Conservation (phyloP, 257 asterid species). For the Fraxinus americana region DNA sequence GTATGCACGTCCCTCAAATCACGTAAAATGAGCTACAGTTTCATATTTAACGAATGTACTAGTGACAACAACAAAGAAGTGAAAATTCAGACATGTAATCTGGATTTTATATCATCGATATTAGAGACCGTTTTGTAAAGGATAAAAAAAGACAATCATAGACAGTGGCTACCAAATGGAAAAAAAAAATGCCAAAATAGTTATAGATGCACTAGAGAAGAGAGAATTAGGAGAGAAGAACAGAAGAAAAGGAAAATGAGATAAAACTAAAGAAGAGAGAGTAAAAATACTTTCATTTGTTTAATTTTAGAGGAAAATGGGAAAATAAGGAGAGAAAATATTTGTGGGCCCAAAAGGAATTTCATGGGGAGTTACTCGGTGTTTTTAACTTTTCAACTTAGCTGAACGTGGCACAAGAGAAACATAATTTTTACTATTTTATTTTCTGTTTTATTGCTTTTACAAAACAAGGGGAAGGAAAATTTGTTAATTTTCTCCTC, state of each 20-base stretch:
- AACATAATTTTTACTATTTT: not conserved
- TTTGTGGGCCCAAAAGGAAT: not conserved
- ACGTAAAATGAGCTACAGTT: not conserved
- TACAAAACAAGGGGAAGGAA: not conserved
- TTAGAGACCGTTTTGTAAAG: not conserved
- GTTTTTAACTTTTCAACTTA: not conserved
- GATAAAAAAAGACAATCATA: not conserved
- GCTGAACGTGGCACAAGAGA: not conserved
- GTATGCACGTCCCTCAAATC: slow-evolving; percentile 1
- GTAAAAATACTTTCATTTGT: no score
- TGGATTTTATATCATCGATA: not conserved
- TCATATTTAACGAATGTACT: not conserved
- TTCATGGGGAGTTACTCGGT: not conserved
- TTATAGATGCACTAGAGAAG: no score
- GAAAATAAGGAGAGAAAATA: not conserved
- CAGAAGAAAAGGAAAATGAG: not conserved
- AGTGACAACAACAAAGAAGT: not conserved
- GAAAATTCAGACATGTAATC: not conserved
- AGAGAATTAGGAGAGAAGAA: not conserved
- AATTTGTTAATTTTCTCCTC: not conserved
- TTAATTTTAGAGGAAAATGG: not conserved
- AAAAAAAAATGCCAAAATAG: not conserved
- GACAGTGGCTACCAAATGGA: not conserved
- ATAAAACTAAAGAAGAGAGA: no score
- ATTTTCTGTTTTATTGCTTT: not conserved